Evolutionary conservation across 1,284 basidiomycete genomes (phyloP).

Genomic region (Tilletia indica): DNA sequence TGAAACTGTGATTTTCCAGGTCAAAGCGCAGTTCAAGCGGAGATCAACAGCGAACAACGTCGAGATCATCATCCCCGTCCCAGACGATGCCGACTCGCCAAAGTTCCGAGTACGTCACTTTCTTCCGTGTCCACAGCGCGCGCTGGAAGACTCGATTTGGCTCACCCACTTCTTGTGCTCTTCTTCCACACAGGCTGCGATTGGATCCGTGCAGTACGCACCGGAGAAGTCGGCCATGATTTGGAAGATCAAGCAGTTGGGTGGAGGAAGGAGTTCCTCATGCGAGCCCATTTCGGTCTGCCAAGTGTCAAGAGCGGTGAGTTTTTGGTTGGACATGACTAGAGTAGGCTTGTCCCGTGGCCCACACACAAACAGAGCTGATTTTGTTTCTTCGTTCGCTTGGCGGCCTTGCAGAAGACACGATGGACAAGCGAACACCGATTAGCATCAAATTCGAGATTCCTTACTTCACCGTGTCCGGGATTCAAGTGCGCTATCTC

Average conservation of each 20-base stretch:
- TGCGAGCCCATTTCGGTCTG: conserved; percentile 55
- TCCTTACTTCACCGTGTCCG: conserved; percentile 89
- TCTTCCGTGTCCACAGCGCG: not conserved
- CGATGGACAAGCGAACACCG: conserved; percentile 79
- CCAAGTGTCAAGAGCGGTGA: conserved; percentile 51
- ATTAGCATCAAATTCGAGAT: conserved; percentile 98
- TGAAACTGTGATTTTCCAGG: conserved; percentile 48
- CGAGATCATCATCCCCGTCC: conserved; percentile 95
- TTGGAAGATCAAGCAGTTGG: conserved; percentile 56
- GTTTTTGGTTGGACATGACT: too few species aligned
- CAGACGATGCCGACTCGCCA: conserved; percentile 96
- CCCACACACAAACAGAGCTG: too few species aligned
- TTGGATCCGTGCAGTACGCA: conserved; percentile 52
- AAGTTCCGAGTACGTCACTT: conserved; percentile 69
- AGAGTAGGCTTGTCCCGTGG: too few species aligned
- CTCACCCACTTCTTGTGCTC: not conserved
- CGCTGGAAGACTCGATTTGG: not conserved
- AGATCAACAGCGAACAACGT: conserved; percentile 96
- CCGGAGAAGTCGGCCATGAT: conserved; percentile 56
- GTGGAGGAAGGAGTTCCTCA: conserved; percentile 53
- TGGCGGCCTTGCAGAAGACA: conserved; percentile 62
- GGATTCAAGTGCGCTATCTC: conserved; percentile 91
- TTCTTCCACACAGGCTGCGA: conserved; percentile 29
- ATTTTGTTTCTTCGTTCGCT: too few species aligned
- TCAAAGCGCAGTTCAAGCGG: conserved; percentile 96